These are phyloP conservation scores for Candida chauliodis DNA, from an alignment of 805 yeast genomes.

Conservation along the genomic window DNA sequence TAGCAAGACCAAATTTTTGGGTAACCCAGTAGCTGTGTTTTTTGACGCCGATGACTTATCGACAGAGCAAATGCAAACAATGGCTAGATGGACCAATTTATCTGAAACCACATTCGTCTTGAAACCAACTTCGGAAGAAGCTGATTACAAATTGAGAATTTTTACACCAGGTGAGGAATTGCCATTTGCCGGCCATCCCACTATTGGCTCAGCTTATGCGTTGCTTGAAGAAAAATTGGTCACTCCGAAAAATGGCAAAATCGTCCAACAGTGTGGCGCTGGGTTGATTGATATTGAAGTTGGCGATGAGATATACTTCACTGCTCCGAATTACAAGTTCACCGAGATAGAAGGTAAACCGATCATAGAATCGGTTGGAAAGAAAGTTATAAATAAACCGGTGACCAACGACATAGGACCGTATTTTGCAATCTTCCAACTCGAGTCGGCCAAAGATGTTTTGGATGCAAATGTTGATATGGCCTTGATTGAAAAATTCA, in stretches of 20 bases:
- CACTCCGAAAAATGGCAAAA: constrained; percentile 19
- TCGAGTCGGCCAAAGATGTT: constrained; percentile 29
- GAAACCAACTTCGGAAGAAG: constrained; percentile 33
- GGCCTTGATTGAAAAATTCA: constrained; percentile 16
- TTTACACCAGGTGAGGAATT: constrained; percentile 46
- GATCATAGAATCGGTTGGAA: constrained; percentile 10
- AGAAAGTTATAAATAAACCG: constrained; percentile 16
- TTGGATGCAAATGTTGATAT: constrained; percentile 29
- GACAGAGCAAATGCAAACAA: constrained; percentile 39
- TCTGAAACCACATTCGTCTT: constrained; percentile 56
- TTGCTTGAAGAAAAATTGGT: constrained; percentile 36
- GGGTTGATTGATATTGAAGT: constrained; percentile 39
- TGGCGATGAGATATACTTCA: constrained; percentile 21
- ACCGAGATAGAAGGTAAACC: constrained; percentile 10
- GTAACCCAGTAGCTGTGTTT: constrained; percentile 57
- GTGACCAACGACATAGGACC: constrained; percentile 43
- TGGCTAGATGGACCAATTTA: constrained; percentile 59
- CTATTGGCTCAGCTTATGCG: constrained; percentile 50
- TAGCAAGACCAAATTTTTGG: constrained; percentile 35
- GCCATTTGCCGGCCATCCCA: constrained; percentile 67
- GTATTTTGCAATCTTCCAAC: constrained; percentile 38
- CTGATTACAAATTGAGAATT: constrained; percentile 49
- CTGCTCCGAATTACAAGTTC: constrained; percentile 19
- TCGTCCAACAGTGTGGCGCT: constrained; percentile 44
- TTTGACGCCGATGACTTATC: constrained; percentile 38